Evolutionary conservation across 768 basidiomycete species (phyloP).

Genomic region (Tylopilus rubrobrunneus): DNA sequence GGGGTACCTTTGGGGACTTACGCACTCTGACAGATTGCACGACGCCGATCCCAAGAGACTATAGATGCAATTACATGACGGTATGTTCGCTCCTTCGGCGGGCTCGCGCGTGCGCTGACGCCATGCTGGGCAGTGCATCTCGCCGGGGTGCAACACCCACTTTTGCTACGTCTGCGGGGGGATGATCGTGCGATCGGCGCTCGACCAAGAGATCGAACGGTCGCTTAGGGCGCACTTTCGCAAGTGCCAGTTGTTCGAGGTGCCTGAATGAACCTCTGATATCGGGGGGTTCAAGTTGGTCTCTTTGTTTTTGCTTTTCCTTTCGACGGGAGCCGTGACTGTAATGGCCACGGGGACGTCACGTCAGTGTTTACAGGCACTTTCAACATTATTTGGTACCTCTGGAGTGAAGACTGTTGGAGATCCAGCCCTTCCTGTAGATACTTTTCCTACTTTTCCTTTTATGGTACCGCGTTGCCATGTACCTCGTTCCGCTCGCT

Average conservation of each 20-base stretch:
- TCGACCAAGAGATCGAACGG: slow-evolving; percentile 27
- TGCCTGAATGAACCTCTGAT: slow-evolving; percentile 11
- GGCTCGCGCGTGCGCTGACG: no score
- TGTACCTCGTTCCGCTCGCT: no score
- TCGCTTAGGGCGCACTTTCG: slow-evolving; percentile 33
- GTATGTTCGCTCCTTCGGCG: slow-evolving; percentile 24
- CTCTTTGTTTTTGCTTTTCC: no score
- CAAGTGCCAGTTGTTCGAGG: slow-evolving; percentile 36
- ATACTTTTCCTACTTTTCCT: no score
- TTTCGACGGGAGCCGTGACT: no score
- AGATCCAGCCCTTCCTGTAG: no score
- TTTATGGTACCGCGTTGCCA: no score
- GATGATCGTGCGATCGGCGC: slow-evolving; percentile 41
- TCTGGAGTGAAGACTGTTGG: no score
- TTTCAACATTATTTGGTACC: no score
- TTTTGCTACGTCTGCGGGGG: slow-evolving; percentile 53
- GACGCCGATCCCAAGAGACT: slow-evolving; percentile 48
- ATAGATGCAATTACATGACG: slow-evolving; percentile 58
- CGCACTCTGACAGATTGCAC: slow-evolving; percentile 34
- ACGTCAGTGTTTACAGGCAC: no score
- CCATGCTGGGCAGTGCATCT: slow-evolving; percentile 38
- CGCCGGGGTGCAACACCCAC: slow-evolving; percentile 56
- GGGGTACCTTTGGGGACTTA: slow-evolving; percentile 2
- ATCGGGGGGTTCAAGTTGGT: no score
- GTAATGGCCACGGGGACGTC: no score